Base-by-base conservation (phyloP, 2,329 filamentous ascomycete species). In the Botrytis galanthina region DNA sequence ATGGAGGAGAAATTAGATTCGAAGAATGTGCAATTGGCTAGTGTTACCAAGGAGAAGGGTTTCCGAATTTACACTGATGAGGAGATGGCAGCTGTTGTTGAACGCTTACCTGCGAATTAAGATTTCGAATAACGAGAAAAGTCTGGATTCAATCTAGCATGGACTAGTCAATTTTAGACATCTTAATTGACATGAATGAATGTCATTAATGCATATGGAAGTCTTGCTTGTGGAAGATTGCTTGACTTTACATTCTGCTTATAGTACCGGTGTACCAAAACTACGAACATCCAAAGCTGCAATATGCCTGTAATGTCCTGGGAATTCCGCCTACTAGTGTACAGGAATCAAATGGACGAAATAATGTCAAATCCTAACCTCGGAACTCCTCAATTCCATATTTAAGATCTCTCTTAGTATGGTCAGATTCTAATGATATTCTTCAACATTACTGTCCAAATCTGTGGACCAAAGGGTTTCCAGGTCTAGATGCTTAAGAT, bases 1-100 rank as follows among this genome's bases (percentile, higher is more conserved):
- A 99, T 99, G 96, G 96, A 99, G 86, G 96, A 99, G 90, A 99
- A 99, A 87, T 88, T 99, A 75, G 96, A 99, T 83, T 89, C 94
- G 77, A 99, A 99, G 90, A 99, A 99, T 82, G 96, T 99, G 77
- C 96, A 99, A 86, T 85, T 99, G 79, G 96, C 96, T 71, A 98
- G 95, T 82, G 96, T 99, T 73, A 99, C 96, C 76, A 97, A 95
- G 87, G 95, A 98, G 78, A 95, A 93, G 85, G 96, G 96, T 73
- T 99, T 99, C 88, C 92, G 94, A 86, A 98, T 99, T 90, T 99
- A 99, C 87, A 92, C 91, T 74, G 96, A 99, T 80, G 94, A 95
- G 81, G 95, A 98, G 86, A 99, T 99, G 96, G 93, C 93, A 74
- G 88, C 90, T 63, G 94, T 97, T 75, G 96, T 99, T 75, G 92